Evolutionary conservation across 495 filamentous ascomycete genomes (phyloP), one percentile per base, ranked within the genome.

Genomic region (Penicillium subrubescens): DNA sequence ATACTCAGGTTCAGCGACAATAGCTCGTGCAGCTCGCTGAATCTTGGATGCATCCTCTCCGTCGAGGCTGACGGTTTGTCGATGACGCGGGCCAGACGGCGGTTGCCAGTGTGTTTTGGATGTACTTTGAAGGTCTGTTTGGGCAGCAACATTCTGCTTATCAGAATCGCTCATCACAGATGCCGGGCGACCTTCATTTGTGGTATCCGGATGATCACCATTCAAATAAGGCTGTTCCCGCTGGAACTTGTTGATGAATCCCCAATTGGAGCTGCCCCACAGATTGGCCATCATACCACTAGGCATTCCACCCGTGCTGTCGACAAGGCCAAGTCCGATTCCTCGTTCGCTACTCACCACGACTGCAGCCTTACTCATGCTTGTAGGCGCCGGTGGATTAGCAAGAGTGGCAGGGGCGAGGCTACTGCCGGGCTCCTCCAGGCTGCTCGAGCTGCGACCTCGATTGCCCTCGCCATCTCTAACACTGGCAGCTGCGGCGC

Each of bases 221-320:
- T 80, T 79, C 3, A 69, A 54, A 12, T 82, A 81, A 7, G 81
- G 70, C 55, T 87, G 83, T 34, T 89, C 88, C 44, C 77, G 70
- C 65, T 88, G 84, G 19, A 91, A 72, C 15, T 84, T 83, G 66
- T 92, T 92, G 29, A 93, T 79, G 60, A 90, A 88, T 8, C 90
- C 88, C 90, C 92, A 96, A 43, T 93, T 88, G 41, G 86, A 88
- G 76, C 88, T 94, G 50, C 93, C 93, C 93, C 93, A 97, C 59
- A 95, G 80, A 69, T 97, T 97, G 21, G 93, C 93, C 84, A 96
- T 88, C 66, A 96, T 86, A 21, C 91, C 93, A 61, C 88, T 90
- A 0, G 92, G 90, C 81, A 95, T 87, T 3, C 85, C 83, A 17
- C 90, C 90, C 19, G 86, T 87, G 55, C 81, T 81, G 66, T 88